These are phyloP conservation scores for Alopecurus myosuroides DNA, from an alignment of 176 grass and related monocot species.

Conservation along the genomic window DNA sequence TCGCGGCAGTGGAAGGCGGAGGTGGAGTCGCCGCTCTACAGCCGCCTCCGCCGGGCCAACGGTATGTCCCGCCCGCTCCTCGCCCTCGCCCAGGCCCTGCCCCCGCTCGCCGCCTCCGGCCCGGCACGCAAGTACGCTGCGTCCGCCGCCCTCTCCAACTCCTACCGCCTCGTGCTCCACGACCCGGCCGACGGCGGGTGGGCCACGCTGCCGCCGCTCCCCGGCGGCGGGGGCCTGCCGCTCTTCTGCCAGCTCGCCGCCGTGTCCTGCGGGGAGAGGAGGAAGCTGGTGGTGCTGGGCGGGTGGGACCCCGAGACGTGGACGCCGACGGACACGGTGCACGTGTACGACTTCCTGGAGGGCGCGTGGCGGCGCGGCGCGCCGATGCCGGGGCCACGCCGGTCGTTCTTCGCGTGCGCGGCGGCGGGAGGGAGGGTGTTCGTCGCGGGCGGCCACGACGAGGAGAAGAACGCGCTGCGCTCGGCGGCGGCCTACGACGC, in stretches of 20 bases:
- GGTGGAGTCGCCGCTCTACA: constrained; percentile 50
- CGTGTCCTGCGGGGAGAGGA: constrained; percentile 13
- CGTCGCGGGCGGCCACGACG: constrained; percentile 69
- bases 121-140: constrained; percentile 20
- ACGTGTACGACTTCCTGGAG: constrained; percentile 61
- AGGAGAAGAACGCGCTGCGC: constrained; percentile 77
- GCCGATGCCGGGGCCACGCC: constrained; percentile 16
- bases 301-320: constrained; percentile 69
- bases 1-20: constrained; percentile 65
- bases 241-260: constrained; percentile 75
- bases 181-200: constrained; percentile 36
- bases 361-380: constrained; percentile 36
- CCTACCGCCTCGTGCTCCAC: constrained; percentile 54
- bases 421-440: constrained; percentile 29
- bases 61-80: constrained; percentile 34
- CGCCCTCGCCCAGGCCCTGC: constrained; percentile 25
- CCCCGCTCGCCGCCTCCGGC: constrained; percentile 17
- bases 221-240: constrained; percentile 31
- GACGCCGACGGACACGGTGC: constrained; percentile 48
- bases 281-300: constrained; percentile 48
- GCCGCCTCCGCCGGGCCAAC: constrained; percentile 32
- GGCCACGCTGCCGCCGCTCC: constrained; percentile 35
- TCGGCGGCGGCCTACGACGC: constrained; percentile 52
- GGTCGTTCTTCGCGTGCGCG: constrained; percentile 73
- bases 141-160: background rate